phyloP scores from a whole-genome alignment of 2,329 filamentous ascomycete species.

The Sclerotinia trifoliorum region DNA sequence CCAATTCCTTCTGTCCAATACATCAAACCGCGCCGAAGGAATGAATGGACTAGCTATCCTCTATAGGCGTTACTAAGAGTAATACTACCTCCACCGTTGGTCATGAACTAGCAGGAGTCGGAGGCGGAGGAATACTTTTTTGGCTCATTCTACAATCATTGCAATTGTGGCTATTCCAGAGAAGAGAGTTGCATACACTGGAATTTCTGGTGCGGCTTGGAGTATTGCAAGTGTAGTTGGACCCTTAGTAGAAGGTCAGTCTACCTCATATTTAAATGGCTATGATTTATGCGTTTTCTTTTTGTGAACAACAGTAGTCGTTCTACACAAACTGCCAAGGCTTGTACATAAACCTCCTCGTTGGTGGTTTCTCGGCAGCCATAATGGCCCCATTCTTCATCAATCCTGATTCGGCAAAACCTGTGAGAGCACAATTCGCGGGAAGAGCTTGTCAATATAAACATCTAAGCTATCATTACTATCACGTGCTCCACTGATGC shows the following conservation, averaged over 20 bases:
- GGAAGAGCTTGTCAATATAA: not conserved
- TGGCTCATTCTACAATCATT: conserved; percentile 50
- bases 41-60: not conserved
- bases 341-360: conserved; percentile 41
- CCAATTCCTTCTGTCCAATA: not conserved
- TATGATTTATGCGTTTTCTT: conserved; percentile 21
- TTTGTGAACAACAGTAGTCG: too few species aligned
- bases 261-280: conserved; percentile 40
- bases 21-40: too few species aligned
- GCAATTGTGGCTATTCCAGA: conserved; percentile 44
- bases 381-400: conserved; percentile 42
- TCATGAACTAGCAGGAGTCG: conserved; percentile 49
- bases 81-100: conserved; percentile 45
- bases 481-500: conserved; percentile 35
- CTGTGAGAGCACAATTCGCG: not conserved
- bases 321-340: not conserved
- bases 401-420: not conserved
- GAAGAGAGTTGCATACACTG: not conserved
- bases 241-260: conserved; percentile 37
- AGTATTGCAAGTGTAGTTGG: conserved; percentile 28
- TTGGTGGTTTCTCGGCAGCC: conserved; percentile 41
- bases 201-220: conserved; percentile 31
- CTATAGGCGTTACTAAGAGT: conserved; percentile 19
- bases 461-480: conserved; percentile 14
- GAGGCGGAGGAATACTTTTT: conserved; percentile 48